Conservation (phyloP, 805 yeast species). For the Cyberlindnera lachancei region DNA sequence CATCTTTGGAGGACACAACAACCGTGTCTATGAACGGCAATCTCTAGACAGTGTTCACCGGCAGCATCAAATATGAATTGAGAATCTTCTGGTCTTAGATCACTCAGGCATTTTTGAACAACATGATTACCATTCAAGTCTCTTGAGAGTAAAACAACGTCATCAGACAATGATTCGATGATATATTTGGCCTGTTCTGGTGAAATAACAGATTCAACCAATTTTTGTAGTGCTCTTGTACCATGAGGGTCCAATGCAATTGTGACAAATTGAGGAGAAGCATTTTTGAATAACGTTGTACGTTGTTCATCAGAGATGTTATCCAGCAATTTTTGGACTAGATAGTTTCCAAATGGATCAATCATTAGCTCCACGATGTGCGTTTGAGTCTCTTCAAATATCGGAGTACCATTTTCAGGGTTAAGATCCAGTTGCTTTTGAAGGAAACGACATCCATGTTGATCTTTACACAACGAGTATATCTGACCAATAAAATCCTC, state of each 20-base stretch:
- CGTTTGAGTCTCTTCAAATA: slow-evolving; percentile 72
- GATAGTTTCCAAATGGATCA: slow-evolving; percentile 96
- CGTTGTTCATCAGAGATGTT: slow-evolving; percentile 65
- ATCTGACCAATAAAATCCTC: slow-evolving; percentile 68
- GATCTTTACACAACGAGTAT: slow-evolving; percentile 82
- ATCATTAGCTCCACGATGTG: slow-evolving; percentile 84
- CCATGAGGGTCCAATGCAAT: slow-evolving; percentile 94
- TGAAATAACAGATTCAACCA: slow-evolving; percentile 73
- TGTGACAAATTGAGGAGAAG: slow-evolving; percentile 64
- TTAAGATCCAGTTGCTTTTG: slow-evolving; percentile 77
- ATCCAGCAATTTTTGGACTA: slow-evolving; percentile 86
- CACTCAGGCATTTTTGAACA: slow-evolving; percentile 83
- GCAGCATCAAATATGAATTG: slow-evolving; percentile 91
- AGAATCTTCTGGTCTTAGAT: slow-evolving; percentile 55
- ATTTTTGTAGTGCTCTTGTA: slow-evolving; percentile 87
- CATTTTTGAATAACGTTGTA: slow-evolving; percentile 56
- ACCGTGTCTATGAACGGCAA: slow-evolving; percentile 95
- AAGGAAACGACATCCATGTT: slow-evolving; percentile 90
- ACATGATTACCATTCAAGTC: slow-evolving; percentile 97
- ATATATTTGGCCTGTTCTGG: slow-evolving; percentile 65
- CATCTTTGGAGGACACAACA: slow-evolving; percentile 96
- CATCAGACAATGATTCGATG: slow-evolving; percentile 51
- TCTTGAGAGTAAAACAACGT: slow-evolving; percentile 72
- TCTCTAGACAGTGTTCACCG: slow-evolving; percentile 58
- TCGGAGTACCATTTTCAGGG: slow-evolving; percentile 57